Conservation (phyloP, 176 grass and related monocot genomes). For the Aegilops sharonensis region DNA sequence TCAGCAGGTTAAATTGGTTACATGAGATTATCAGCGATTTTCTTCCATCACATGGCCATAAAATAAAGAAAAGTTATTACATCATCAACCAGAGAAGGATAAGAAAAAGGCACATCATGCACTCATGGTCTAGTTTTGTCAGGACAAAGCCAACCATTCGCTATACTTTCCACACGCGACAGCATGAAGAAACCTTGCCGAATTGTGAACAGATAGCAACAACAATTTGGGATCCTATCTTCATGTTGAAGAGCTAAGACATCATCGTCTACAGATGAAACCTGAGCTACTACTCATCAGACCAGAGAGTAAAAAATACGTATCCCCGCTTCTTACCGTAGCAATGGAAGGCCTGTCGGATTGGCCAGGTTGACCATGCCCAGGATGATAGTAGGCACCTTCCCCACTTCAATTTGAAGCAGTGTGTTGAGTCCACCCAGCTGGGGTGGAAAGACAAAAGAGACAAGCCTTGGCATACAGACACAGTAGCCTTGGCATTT, state of each 20-base stretch:
- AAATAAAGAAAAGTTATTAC: background rate
- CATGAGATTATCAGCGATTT: background rate
- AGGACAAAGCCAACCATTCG: background rate
- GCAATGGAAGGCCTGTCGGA: conserved; percentile 85
- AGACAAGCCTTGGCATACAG: background rate
- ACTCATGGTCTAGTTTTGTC: background rate
- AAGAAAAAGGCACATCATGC: background rate
- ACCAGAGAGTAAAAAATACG: background rate
- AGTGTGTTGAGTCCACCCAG: conserved; percentile 83
- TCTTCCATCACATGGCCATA: background rate
- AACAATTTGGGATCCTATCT: background rate
- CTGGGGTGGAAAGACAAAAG: conserved; percentile 32
- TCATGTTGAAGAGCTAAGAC: background rate
- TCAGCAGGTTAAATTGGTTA: background rate
- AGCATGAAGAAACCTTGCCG: background rate
- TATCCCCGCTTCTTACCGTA: conserved; percentile 40
- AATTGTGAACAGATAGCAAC: background rate
- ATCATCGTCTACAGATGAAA: background rate
- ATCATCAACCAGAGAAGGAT: background rate
- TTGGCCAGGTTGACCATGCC: conserved; percentile 76
- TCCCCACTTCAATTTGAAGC: conserved; percentile 68
- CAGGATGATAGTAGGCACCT: conserved; percentile 67
- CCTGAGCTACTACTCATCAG: background rate
- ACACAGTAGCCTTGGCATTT: conserved; percentile 71
- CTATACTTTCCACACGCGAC: background rate